Evolutionary conservation across 2,329 filamentous ascomycete genomes (phyloP), one percentile per base, ranked within the genome.

Genomic region (Alternaria burnsii): DNA sequence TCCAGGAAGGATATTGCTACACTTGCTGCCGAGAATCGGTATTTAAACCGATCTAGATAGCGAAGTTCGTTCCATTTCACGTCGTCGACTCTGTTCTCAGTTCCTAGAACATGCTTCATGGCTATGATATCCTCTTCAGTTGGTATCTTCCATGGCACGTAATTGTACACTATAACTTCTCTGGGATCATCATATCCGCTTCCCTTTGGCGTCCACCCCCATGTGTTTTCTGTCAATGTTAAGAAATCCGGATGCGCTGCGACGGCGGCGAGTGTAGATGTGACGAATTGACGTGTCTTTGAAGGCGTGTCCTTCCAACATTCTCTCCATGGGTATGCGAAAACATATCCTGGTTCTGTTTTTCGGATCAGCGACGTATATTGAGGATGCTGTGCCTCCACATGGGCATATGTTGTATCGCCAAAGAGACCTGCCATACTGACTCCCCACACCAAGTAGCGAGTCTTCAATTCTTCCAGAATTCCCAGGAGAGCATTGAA

Each of bases 11-110:
- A 20, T 6, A 52, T n/a, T 4, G 47, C 48, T 4, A 38, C 10
- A 10, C 47, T 24, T 7, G 55, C 48, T 18, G 47, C 55, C 11
- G 47, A 58, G 16, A 40, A 28, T 14, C 32, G n/a, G 16, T 22
- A 47, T n/a, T 16, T 28, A 3, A 16, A 26, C 4, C 28, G 24
- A 18, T 30, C 16, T 6, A 3, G 11, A 30, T 46, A 46, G 11
- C 24, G 42, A 7, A 34, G 1, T 1, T 34, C 32, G 12, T 12
- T n/a, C 34, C 34, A 7, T 3, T n/a, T 14, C 1, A 1, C 0
- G 10, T 5, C 12, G 16, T 36, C 7, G 5, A n/a, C 5, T 36
- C 14, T n/a, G 34, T 36, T 36, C 7, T 18, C 7, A 10, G 42
- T 8, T 28, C 16, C 24, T 28, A 44, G 2, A 14, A 44, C 8